Percentiles rank a stretch among this genome's conserved stretches.
Evolutionary conservation across 768 basidiomycete species (phyloP).

Genomic region (Candolleomyces eurysporus): DNA sequence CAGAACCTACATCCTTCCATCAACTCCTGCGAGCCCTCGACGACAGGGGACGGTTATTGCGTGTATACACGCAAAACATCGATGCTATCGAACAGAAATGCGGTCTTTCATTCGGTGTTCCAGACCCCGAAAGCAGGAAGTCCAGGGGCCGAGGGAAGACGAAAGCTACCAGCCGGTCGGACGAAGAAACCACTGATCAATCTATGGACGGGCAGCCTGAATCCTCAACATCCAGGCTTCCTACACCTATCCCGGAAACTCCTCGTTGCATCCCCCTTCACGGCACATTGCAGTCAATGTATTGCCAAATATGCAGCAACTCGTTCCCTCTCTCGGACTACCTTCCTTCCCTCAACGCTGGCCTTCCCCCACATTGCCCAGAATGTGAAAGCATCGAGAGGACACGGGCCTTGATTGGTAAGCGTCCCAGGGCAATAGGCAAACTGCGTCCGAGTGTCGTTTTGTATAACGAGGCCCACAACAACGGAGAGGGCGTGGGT

Average conservation of each 20-base stretch:
- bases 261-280: constrained; percentile 90
- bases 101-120: constrained; percentile 87
- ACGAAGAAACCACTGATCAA: constrained; percentile 7
- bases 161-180: constrained; percentile 21
- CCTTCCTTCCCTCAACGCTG: constrained; percentile 56
- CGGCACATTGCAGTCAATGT: constrained; percentile 75
- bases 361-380: constrained; percentile 73
- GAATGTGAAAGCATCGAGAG: constrained; percentile 69
- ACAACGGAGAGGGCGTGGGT: constrained; percentile 84
- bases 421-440: constrained; percentile 78
- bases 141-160: constrained; percentile 49
- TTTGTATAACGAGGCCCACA: constrained; percentile 86
- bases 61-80: constrained; percentile 94
- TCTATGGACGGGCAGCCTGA: constrained; percentile 3
- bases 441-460: constrained; percentile 84
- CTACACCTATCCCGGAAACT: constrained; percentile 53
- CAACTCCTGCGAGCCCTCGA: constrained; percentile 71
- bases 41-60: constrained; percentile 68
- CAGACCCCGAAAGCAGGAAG: constrained; percentile 61
- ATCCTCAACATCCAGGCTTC: constrained; percentile 30
- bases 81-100: constrained; percentile 84
- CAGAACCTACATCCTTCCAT: constrained; percentile 82
- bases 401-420: constrained; percentile 70
- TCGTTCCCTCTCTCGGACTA: constrained; percentile 64
- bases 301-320: constrained; percentile 80